Evolutionary conservation across 1,284 basidiomycete species (phyloP).

Genomic region (Moesziomyces sp.): DNA sequence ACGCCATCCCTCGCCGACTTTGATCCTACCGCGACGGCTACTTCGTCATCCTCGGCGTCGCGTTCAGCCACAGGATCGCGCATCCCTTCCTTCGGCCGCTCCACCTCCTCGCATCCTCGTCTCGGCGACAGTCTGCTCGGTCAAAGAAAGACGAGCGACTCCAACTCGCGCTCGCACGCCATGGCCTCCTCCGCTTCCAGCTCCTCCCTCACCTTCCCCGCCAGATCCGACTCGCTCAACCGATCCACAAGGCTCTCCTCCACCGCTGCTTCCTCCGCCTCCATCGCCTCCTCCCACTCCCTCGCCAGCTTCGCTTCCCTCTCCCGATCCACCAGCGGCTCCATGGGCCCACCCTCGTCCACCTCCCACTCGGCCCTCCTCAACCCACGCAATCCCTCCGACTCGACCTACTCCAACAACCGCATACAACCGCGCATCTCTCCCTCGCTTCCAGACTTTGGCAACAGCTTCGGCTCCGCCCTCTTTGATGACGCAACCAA

Average conservation of each 20-base stretch:
- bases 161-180: conserved; percentile 14
- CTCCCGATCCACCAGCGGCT: conserved; percentile 32
- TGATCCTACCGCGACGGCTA: conserved; percentile 12
- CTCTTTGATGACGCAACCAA: conserved; percentile 23
- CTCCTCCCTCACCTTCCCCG: conserved; percentile 39
- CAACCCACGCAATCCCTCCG: conserved; percentile 6
- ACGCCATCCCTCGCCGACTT: conserved; percentile 22
- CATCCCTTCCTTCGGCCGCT: conserved; percentile 45
- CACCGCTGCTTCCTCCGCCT: conserved; percentile 5
- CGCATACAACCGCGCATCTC: conserved; percentile 18
- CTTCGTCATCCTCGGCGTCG: conserved; percentile 2
- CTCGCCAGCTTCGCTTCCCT: conserved; percentile 22
- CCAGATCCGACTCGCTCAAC: conserved; percentile 33
- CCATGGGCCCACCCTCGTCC: conserved; percentile 40
- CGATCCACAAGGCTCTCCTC: conserved; percentile 18
- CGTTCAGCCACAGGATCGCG: conserved; percentile 33
- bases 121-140: conserved; percentile 47
- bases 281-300: conserved; percentile 28
- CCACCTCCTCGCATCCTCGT: conserved; percentile 26
- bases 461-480: conserved; percentile 31
- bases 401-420: neutral
- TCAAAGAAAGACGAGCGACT: conserved; percentile 46
- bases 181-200: conserved; percentile 35
- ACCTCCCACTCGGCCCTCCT: conserved; percentile 25
- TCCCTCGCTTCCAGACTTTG: conserved; percentile 45